phyloP scores from a whole-genome alignment of 129 eudicot genomes.

The Centella asiatica region DNA sequence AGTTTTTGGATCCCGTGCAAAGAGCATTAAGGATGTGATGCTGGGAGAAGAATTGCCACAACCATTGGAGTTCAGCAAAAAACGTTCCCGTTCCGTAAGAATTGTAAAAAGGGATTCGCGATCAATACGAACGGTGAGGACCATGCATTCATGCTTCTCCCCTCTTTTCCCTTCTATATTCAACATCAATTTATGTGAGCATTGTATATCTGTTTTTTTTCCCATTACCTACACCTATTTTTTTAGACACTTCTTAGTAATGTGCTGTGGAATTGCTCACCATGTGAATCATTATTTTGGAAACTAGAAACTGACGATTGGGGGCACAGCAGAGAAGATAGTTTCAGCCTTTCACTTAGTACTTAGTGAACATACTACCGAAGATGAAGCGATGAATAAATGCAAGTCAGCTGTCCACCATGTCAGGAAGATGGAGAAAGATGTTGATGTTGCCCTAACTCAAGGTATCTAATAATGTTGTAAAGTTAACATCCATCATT shows the following conservation, averaged over 20 bases:
- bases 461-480: constrained; percentile 35
- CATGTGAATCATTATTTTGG: constrained; percentile 5
- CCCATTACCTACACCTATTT: neutral
- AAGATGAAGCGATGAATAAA: constrained; percentile 71
- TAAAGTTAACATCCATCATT: neutral
- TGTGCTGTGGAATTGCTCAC: constrained; percentile 4
- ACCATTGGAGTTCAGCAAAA: constrained; percentile 69
- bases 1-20: constrained; percentile 75
- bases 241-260: neutral
- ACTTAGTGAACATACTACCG: constrained; percentile 58
- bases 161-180: neutral
- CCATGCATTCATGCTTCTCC: constrained; percentile 1
- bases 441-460: constrained; percentile 49
- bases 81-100: constrained; percentile 76
- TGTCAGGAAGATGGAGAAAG: constrained; percentile 80
- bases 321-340: constrained; percentile 74
- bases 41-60: constrained; percentile 72
- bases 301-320: constrained; percentile 72
- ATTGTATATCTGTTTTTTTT: neutral
- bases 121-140: constrained; percentile 67
- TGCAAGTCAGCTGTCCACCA: constrained; percentile 70
- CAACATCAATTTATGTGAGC: neutral
- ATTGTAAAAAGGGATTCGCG: constrained; percentile 83
- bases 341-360: constrained; percentile 83
- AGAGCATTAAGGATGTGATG: constrained; percentile 61